A percentile compares a stretch with the other conserved stretches of the same genome.
These are phyloP conservation scores for Macrocybe gigantea DNA, from an alignment of 768 basidiomycete species.

Conservation along the genomic window DNA sequence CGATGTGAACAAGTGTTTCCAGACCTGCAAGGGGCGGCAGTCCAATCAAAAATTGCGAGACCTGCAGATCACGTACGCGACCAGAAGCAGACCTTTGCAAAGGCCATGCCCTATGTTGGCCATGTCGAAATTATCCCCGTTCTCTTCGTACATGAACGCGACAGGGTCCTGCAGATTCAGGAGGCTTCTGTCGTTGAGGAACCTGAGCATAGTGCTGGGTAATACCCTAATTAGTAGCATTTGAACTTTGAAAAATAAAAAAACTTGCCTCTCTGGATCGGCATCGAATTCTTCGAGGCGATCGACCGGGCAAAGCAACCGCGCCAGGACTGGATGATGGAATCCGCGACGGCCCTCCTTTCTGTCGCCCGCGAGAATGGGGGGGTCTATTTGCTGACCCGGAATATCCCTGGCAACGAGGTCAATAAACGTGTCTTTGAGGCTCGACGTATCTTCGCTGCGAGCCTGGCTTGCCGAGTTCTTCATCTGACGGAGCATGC, in stretches of 20 bases:
- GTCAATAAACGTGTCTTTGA: not conserved
- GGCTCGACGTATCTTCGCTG: slow-evolving; percentile 2
- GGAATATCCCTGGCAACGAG: slow-evolving; percentile 5
- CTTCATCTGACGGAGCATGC: not conserved
- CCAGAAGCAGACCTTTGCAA: too few relatives aligned
- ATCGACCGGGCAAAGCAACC: slow-evolving; percentile 6
- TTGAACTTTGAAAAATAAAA: too few relatives aligned
- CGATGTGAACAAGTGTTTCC: not conserved
- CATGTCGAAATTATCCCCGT: too few relatives aligned
- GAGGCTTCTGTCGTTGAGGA: too few relatives aligned
- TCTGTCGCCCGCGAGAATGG: slow-evolving; percentile 1
- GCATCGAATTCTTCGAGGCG: slow-evolving; percentile 4
- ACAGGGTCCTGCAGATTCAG: too few relatives aligned
- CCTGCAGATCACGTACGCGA: too few relatives aligned
- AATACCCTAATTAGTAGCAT: too few relatives aligned
- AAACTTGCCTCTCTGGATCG: slow-evolving; percentile 6
- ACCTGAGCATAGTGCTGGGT: too few relatives aligned
- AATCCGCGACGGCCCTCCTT: slow-evolving; percentile 4
- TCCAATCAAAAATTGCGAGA: too few relatives aligned
- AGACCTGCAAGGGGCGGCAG: not conserved
- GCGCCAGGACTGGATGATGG: slow-evolving; percentile 7
- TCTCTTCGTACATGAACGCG: too few relatives aligned
- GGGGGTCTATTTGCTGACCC: not conserved
- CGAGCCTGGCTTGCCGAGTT: slow-evolving; percentile 4
- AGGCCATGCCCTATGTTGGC: too few relatives aligned